These are phyloP conservation scores for Aspergillus bertholletiae DNA, from an alignment of 495 filamentous ascomycete species.

Conservation along the genomic window DNA sequence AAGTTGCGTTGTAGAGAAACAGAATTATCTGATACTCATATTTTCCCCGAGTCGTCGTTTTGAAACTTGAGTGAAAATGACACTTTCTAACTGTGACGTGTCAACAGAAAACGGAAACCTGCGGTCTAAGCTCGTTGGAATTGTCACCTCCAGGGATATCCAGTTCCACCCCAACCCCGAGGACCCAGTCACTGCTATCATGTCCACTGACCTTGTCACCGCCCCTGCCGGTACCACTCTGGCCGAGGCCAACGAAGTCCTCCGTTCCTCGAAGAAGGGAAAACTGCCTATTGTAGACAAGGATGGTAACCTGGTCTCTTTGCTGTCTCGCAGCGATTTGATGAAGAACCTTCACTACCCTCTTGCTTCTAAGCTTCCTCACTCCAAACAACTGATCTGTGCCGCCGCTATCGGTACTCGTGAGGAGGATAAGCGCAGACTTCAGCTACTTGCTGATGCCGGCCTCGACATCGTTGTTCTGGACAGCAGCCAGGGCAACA, in stretches of 20 bases:
- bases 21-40: constrained; percentile 42
- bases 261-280: constrained; percentile 95
- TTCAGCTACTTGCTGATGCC: constrained; percentile 88
- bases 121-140: constrained; percentile 90
- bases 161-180: constrained; percentile 76
- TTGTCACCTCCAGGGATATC: constrained; percentile 95
- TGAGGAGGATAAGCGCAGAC: constrained; percentile 80
- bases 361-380: constrained; percentile 90
- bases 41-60: too few species aligned
- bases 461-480: constrained; percentile 94
- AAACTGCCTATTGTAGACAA: constrained; percentile 95
- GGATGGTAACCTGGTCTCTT: constrained; percentile 81
- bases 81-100: constrained; percentile 17
- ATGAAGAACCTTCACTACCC: constrained; percentile 99
- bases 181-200: constrained; percentile 80
- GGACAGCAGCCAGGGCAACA: constrained; percentile 95
- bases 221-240: constrained; percentile 82
- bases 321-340: constrained; percentile 94
- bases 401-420: constrained; percentile 94
- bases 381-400: constrained; percentile 96
- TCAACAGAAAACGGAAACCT: constrained; percentile 81
- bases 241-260: constrained; percentile 85
- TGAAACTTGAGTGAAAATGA: too few species aligned
- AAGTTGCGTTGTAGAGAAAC: constrained; percentile 77
- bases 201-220: constrained; percentile 94